Evolutionary conservation across 768 basidiomycete species (phyloP), one percentile per base, ranked within the genome.

Genomic region (Phylloporus sp.): DNA sequence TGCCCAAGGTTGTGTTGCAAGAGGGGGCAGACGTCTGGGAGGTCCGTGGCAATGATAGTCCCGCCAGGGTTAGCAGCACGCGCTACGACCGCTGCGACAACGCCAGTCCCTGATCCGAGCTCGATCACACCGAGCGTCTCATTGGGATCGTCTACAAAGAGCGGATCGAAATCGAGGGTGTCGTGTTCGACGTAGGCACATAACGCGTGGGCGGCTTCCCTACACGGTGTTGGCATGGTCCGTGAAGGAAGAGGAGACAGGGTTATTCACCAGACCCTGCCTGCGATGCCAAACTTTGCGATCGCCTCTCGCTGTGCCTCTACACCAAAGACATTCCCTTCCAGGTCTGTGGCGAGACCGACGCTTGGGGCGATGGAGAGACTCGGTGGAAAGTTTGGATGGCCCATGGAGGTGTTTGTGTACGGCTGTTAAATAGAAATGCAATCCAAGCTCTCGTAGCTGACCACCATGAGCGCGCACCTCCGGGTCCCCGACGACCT

Each of bases 31-130:
- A 92, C 91, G 55, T 90, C 86, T 3, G 81, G 82, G 9, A 95
- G 78, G 71, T 95, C 93, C 8, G 91, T 93, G 8, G 78, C 76
- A 34, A 83, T 60, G 47, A 80, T 59, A 12, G 70, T 59, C 42
- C 66, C 67, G 16, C 51, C 52, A 5, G 49, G 45, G 5, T 2
- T 20, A 13, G 3, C 4, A 6, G 28, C 22, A 6, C 52, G 49
- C 43, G 83, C 81, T 13, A 80, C 59, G 6, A 70, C 58, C 28
- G 72, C 73, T 3, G 76, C 80, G 11, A 88, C 80, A 47, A 85
- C 70, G 20, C 91, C 84, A 18, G 82, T 79, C 2, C 93, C 91
- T 11, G 90, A 86, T 11, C 91, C 92, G 5, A 94, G 77, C 68
- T 95, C 91, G 46, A 95, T 64, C 13, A 84, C 70, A 1, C 74